A percentile compares a stretch with the other conserved stretches of the same genome.
Conservation (phyloP, 768 basidiomycete species). For the Naganishia onofrii region DNA sequence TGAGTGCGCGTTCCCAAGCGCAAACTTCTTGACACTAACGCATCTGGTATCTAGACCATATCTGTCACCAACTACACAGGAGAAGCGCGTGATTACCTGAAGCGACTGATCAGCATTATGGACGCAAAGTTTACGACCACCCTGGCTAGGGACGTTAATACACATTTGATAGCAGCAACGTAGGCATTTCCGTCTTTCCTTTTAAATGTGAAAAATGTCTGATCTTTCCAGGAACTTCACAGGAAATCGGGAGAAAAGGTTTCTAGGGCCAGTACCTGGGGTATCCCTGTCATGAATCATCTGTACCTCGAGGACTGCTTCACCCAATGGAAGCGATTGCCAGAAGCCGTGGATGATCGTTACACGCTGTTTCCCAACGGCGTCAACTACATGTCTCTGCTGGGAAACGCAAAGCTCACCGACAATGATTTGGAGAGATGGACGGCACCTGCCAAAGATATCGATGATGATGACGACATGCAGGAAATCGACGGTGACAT, state of each 20-base stretch:
- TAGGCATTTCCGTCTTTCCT: slow-evolving; percentile 56
- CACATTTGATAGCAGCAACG: slow-evolving; percentile 79
- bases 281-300: slow-evolving; percentile 82
- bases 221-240: slow-evolving; percentile 37
- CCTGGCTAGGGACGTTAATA: slow-evolving; percentile 68
- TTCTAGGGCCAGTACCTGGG: slow-evolving; percentile 71
- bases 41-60: slow-evolving; percentile 59
- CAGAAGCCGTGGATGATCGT: slow-evolving; percentile 1
- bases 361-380: slow-evolving; percentile 32
- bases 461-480: slow-evolving; percentile 15
- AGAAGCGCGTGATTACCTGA: slow-evolving; percentile 79
- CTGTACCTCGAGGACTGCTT: slow-evolving; percentile 90
- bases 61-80: slow-evolving; percentile 88
- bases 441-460: slow-evolving; percentile 28
- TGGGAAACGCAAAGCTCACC: slow-evolving; percentile 32
- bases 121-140: slow-evolving; percentile 78
- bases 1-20: slow-evolving; percentile 52
- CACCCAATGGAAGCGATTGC: slow-evolving; percentile 61
- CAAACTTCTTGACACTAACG: neutral
- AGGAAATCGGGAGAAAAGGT: slow-evolving; percentile 61
- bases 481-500: slow-evolving; percentile 22
- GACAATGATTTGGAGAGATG: slow-evolving; percentile 37
- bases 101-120: slow-evolving; percentile 71
- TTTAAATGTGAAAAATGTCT: neutral
- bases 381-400: slow-evolving; percentile 35